Base-by-base conservation (phyloP, 164 flowering plant genomes). In the Brasenia schreberi region DNA sequence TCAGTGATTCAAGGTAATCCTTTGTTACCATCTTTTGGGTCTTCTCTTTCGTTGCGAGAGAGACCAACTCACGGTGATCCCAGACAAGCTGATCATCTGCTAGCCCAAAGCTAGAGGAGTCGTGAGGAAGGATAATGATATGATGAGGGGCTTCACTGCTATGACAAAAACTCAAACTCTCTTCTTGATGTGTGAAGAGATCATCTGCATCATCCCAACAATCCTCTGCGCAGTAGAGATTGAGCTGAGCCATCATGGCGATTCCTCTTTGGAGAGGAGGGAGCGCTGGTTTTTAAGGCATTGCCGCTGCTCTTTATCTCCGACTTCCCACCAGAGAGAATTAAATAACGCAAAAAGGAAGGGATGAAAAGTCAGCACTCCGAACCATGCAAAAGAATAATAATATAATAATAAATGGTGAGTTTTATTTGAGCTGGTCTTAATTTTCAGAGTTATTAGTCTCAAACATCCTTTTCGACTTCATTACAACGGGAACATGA, bases 31-130 rank as follows among this genome's bases (percentile, higher is more conserved):
- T 72, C 18, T 66, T 73, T 18, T 74, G 58, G 56, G 56, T 14
- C 16, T 49, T 49, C 72, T 88, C 86, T 70, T 85, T 90, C 7
- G 81, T 64, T 18, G 82, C 67, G n/a, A 91, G 74, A 58, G 78
- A 66, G 17, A 62, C 5, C 9, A 87, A 81, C 72, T 86, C 89
- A 0, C 84, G 85, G 9, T 88, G 83, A 59, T 85, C 90, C 82
- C 89, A 85, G 33, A 62, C 72, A 65, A 87, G 69, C 70, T 84
- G 56, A 9, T 49, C 56, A 14, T 49, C 56, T 14, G 3, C 56
- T 14, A 49, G 16, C 3, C 12, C 39, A 33, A 33, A 9, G 14
- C 56, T 9, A 14, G 56, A 49, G 56, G 16, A 14, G 16, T 49
- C 16, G 56, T 49, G 56, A 49, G 56, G 56, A 49, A 14, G 56